Conservation (phyloP, 306 rosid species). For the Vicia villosa region DNA sequence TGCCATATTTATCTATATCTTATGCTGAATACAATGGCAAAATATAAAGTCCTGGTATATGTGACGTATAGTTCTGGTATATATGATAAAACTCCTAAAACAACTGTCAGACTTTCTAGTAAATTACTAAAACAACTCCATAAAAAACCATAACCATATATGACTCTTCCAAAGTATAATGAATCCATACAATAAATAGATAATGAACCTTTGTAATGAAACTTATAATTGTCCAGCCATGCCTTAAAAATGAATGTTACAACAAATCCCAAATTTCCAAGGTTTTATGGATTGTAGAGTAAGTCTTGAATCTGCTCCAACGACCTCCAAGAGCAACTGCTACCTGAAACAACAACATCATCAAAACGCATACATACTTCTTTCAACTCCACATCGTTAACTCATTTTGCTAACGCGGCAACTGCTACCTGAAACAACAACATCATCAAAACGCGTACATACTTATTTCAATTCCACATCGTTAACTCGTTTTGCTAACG, state of each 20-base stretch:
- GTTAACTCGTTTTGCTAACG: constrained; percentile 53
- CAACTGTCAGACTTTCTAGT: no score
- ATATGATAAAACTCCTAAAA: no score
- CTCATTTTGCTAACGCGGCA: no score
- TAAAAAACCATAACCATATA: background rate
- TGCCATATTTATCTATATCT: no score
- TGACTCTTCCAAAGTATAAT: background rate
- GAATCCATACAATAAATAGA: background rate
- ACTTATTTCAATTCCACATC: constrained; percentile 39
- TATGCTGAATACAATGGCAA: no score
- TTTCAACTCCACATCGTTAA: constrained; percentile 42
- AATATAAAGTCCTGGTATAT: no score
- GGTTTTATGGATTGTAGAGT: constrained; percentile 95
- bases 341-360: constrained; percentile 51
- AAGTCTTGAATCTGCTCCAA: constrained; percentile 92
- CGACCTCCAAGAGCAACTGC: constrained; percentile 95
- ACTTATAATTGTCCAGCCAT: constrained; percentile 79
- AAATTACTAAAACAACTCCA: background rate
- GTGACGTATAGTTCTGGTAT: no score
- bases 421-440: constrained; percentile 68
- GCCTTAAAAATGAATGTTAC: constrained; percentile 64
- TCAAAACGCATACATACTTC: constrained; percentile 31
- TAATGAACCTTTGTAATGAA: constrained; percentile 72
- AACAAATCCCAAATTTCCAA: constrained; percentile 96
- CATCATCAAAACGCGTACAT: constrained; percentile 28